These are phyloP conservation scores for Zopfia rhizophila DNA, from an alignment of 2,329 filamentous ascomycete genomes.

Conservation along the genomic window DNA sequence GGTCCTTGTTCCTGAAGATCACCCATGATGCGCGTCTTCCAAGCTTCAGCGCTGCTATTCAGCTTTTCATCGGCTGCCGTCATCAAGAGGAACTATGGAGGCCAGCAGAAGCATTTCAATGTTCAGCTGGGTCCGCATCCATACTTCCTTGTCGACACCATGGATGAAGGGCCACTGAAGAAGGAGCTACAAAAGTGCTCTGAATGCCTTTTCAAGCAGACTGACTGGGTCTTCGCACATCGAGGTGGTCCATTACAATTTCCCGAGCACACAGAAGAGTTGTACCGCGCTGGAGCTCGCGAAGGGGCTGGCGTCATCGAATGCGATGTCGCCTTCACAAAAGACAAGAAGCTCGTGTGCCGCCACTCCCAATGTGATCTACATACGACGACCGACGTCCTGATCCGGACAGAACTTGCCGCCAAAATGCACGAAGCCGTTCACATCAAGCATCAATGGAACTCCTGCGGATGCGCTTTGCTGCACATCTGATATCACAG, in stretches of 20 bases:
- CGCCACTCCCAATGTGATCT: conserved; percentile 51
- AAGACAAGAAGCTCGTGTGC: conserved; percentile 51
- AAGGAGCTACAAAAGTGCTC: conserved; percentile 50
- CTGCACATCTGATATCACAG: conserved; percentile 77
- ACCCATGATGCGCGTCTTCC: conserved; percentile 42
- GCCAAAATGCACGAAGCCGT: conserved; percentile 50
- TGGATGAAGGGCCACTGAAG: conserved; percentile 51
- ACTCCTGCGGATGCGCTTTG: conserved; percentile 69
- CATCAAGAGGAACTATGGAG: conserved; percentile 28
- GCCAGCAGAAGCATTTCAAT: conserved; percentile 34
- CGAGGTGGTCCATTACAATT: conserved; percentile 50
- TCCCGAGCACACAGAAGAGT: conserved; percentile 47
- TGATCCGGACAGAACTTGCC: conserved; percentile 45
- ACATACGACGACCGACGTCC: conserved; percentile 52
- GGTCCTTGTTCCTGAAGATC: too few relatives aligned
- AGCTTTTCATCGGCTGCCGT: conserved; percentile 42
- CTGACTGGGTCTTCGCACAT: conserved; percentile 49
- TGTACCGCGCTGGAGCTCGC: conserved; percentile 44
- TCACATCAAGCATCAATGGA: conserved; percentile 43
- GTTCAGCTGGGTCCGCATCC: conserved; percentile 49
- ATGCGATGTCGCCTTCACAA: conserved; percentile 52
- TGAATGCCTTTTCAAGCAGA: conserved; percentile 46
- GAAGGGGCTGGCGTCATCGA: conserved; percentile 51
- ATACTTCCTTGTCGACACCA: conserved; percentile 50
- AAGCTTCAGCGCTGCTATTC: conserved; percentile 38